Evolutionary conservation across 2,329 filamentous ascomycete species (phyloP), one percentile per base, ranked within the genome.

Genomic region (Ceratocystis variospora): DNA sequence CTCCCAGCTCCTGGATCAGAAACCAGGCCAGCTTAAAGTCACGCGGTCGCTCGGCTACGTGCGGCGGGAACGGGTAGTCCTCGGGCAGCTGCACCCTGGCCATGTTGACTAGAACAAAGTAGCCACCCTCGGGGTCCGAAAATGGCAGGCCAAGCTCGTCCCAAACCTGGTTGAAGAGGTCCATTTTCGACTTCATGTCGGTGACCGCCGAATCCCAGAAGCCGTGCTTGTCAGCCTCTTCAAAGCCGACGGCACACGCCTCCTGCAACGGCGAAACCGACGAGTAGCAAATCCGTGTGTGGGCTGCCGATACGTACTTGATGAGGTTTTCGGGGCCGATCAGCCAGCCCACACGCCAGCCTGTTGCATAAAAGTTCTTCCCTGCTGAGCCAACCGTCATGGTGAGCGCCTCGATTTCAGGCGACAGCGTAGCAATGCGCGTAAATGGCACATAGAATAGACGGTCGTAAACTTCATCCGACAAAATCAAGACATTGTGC

Each of bases 1-100:
- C 90, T 8, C 94, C 94, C 22, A 99, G 80, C 78, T 99, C 93
- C 75, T 92, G 92, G 76, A 99, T 99, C 71, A 96, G 77, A 78
- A 97, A 97, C 93, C 93, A 99, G 45, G 86, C 85, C 61, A 99
- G 83, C 80, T 96, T 90, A 78, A 97, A 99, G 75, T 99, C 94
- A 37, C 94, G 82, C 28, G 94, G 90, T 1, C 94, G 84, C 72
- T 81, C 86, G 15, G 88, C 89, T 45, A 99, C 93, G 73, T 96
- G 90, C 0, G 87, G 80, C 33, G 94, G 94, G 79, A 97, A 97
- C 0, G 87, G 83, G 75, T 97, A 99, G 73, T 86, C 86, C 3
- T 81, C 81, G 0, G 94, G 94, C 4, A 99, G 74, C 74, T 88
- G 85, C 67, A 99, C 90, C 74, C 93, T 92, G 67, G 84, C 80